These are phyloP conservation scores for Saprolegnia diclina DNA, from an alignment of 352 stramenopile species.

Conservation along the genomic window DNA sequence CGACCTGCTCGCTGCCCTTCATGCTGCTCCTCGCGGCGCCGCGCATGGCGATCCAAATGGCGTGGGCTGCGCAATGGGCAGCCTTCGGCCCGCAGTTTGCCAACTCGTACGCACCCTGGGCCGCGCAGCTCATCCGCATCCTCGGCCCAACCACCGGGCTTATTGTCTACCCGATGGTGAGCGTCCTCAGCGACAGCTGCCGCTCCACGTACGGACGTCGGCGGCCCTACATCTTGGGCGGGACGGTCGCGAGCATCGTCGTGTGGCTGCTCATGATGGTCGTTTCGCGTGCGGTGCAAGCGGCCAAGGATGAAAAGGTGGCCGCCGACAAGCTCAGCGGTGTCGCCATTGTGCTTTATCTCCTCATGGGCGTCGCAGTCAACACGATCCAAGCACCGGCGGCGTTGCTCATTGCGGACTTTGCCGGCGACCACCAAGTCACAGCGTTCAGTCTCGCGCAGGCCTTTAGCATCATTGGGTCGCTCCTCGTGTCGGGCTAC, in stretches of 20 bases:
- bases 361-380: constrained; percentile 54
- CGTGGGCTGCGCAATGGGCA: constrained; percentile 49
- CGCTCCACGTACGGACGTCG: constrained; percentile 48
- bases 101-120: constrained; percentile 39
- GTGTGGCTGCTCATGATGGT: constrained; percentile 65
- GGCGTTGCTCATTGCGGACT: constrained; percentile 47
- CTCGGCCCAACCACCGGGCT: constrained; percentile 56
- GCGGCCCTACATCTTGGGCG: constrained; percentile 57
- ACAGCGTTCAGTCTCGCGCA: constrained; percentile 38
- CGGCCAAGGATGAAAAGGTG: no score
- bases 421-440: constrained; percentile 49
- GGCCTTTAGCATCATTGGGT: constrained; percentile 41
- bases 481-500: constrained; percentile 43
- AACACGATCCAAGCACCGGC: constrained; percentile 43
- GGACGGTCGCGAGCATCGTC: constrained; percentile 46
- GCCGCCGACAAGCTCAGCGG: neutral
- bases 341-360: constrained; percentile 48
- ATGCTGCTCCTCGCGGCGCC: constrained; percentile 42
- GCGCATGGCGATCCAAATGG: constrained; percentile 50
- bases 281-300: no score
- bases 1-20: constrained; percentile 15
- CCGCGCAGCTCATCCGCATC: constrained; percentile 50
- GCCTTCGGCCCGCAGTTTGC: constrained; percentile 46
- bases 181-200: constrained; percentile 63
- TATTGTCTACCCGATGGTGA: constrained; percentile 56